phyloP scores from a whole-genome alignment of 2,329 filamentous ascomycete species.

The Epichloe scottii region DNA sequence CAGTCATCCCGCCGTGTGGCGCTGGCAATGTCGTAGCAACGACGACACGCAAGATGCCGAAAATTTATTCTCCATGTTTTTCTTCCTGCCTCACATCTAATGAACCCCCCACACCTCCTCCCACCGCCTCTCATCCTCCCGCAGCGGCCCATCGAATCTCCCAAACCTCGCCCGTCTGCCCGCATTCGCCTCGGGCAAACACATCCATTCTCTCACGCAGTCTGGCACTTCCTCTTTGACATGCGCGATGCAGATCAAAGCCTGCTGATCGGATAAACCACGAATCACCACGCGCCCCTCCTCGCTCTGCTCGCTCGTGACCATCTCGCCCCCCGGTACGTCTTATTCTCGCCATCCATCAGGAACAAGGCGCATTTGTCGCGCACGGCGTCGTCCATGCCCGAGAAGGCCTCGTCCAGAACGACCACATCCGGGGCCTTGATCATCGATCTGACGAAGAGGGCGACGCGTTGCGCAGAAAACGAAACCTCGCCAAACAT shows the following conservation, averaged over 20 bases:
- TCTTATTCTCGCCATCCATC: constrained; percentile 45
- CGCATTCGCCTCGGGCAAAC: constrained; percentile 64
- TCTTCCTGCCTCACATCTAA: not conserved
- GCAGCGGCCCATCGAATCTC: constrained; percentile 46
- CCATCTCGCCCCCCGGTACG: constrained; percentile 23
- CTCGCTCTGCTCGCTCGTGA: constrained; percentile 28
- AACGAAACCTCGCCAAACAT: constrained; percentile 67
- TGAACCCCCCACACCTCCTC: constrained; percentile 47
- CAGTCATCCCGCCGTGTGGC: too few species aligned
- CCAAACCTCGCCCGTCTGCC: constrained; percentile 51
- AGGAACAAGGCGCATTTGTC: constrained; percentile 82
- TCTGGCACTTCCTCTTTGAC: constrained; percentile 81
- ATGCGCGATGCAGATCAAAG: constrained; percentile 86
- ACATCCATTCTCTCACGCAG: constrained; percentile 73
- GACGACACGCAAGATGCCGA: not conserved
- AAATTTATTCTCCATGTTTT: too few species aligned
- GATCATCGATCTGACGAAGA: constrained; percentile 73
- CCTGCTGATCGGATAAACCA: constrained; percentile 60
- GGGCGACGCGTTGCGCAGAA: constrained; percentile 68
- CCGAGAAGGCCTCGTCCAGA: constrained; percentile 77
- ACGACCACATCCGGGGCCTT: constrained; percentile 73
- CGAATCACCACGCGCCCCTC: constrained; percentile 34
- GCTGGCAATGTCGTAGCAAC: too few species aligned
- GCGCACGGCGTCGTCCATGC: constrained; percentile 69
- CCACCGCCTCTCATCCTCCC: constrained; percentile 46